Percentiles rank a stretch among this genome's conserved stretches.
phyloP scores from a whole-genome alignment of 352 stramenopile species.

The Plasmopara viticola region DNA sequence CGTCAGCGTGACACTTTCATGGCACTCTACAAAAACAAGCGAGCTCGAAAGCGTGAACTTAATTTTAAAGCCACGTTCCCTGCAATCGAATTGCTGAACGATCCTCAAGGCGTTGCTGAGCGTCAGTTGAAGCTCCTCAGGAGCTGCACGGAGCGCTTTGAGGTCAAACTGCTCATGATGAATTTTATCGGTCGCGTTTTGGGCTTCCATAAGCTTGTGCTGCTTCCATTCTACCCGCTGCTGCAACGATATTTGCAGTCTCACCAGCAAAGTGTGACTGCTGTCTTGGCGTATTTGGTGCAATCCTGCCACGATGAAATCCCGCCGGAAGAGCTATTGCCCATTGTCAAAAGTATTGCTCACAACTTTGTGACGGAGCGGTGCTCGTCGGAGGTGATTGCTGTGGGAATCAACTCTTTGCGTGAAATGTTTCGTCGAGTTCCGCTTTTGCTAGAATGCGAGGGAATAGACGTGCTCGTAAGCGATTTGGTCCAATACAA shows the following conservation, averaged over 20 bases:
- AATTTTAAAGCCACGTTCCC: constrained; percentile 88
- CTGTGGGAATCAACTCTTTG: constrained; percentile 96
- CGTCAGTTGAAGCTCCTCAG: constrained; percentile 90
- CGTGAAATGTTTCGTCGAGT: constrained; percentile 93
- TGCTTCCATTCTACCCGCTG: constrained; percentile 95
- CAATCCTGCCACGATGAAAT: constrained; percentile 97
- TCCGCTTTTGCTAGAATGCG: constrained; percentile 91
- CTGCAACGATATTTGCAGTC: constrained; percentile 91
- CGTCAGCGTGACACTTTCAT: constrained; percentile 78
- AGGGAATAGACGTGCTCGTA: constrained; percentile 86
- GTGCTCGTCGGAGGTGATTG: constrained; percentile 94
- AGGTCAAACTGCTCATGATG: constrained; percentile 97
- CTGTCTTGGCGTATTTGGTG: constrained; percentile 96
- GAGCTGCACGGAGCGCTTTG: constrained; percentile 85
- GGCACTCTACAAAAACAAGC: constrained; percentile 88
- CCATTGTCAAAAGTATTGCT: constrained; percentile 95
- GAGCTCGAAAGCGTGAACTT: constrained; percentile 68
- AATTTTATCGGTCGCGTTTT: constrained; percentile 97
- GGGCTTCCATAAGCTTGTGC: constrained; percentile 96
- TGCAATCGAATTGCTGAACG: constrained; percentile 96
- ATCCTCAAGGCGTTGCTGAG: constrained; percentile 94
- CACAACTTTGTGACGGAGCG: constrained; percentile 98
- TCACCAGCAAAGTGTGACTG: constrained; percentile 88
- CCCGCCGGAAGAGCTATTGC: constrained; percentile 94
- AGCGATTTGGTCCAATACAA: constrained; percentile 94